A percentile compares a stretch with the other conserved stretches of the same genome.
Evolutionary conservation across 129 eudicot species (phyloP).

Genomic region (Artemisia annua): DNA sequence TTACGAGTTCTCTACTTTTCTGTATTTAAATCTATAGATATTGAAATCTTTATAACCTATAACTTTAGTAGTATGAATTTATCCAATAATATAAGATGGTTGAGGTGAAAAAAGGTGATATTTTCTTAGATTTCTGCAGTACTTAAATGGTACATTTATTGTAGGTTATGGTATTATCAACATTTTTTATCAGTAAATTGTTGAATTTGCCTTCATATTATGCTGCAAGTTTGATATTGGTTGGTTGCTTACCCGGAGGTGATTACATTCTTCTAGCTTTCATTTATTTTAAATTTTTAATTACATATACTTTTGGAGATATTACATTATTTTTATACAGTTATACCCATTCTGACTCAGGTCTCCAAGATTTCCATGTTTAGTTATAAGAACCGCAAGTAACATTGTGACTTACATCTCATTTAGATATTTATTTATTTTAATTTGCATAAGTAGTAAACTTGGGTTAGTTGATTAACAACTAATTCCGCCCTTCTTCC

Average conservation of each 20-base stretch:
- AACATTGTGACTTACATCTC: constrained; percentile 88
- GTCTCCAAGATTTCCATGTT: constrained; percentile 23
- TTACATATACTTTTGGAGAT: constrained; percentile 1
- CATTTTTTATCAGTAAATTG: constrained; percentile 62
- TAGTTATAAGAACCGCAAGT: constrained; percentile 81
- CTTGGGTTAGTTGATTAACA: too few species aligned
- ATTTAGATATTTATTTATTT: too few species aligned
- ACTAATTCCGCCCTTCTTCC: too few species aligned
- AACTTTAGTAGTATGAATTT: not conserved
- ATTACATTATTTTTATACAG: not conserved
- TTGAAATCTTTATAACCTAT: too few species aligned
- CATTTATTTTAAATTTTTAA: constrained; percentile 1
- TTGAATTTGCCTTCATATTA: constrained; percentile 71
- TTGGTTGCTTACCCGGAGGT: constrained; percentile 98
- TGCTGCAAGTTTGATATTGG: constrained; percentile 94
- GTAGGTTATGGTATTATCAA: constrained; percentile 95
- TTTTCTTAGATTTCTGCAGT: not conserved
- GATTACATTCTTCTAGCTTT: constrained; percentile 25
- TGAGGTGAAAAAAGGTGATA: too few species aligned
- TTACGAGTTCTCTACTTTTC: too few species aligned
- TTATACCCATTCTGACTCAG: constrained; percentile 6
- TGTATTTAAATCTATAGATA: too few species aligned
- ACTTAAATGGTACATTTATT: constrained; percentile 17
- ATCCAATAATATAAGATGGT: not conserved
- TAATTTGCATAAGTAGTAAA: too few species aligned